Base-by-base conservation (phyloP, 805 yeast genomes). In the Lachancea nothofagi region DNA sequence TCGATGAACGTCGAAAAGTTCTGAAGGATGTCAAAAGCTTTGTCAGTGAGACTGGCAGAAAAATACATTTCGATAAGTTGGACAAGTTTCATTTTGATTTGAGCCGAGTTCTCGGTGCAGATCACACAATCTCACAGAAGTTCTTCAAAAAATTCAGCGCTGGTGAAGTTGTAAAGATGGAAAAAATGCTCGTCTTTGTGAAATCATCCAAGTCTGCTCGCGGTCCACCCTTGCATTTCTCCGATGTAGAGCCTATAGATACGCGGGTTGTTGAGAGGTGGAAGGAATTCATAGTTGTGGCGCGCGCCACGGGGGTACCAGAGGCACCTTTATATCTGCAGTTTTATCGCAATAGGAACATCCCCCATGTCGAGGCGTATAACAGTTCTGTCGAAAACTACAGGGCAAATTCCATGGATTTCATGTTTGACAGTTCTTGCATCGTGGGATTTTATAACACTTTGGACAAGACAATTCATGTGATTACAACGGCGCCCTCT, bases 211-310 rank as follows among this genome's bases (percentile, higher is more conserved):
- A 48, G 5, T 51, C 55, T 5, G 48, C 47, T 21, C 54, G 46
- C 9, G 53, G 51, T 23, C 54, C 69, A 9, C 58, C 66, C 4
- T 44, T 52, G 1, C 47, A 59, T 9, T 70, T 72, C 43, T 66
- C 71, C 10, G 86, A 79, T 44, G 54, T 61, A 7, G 78, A 75
- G 41, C 64, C 70, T 1, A 66, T 69, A 19, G 76, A 75, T 29
- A 68, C 84, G 0, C 62, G 81, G 38, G 70, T 83, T 1, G 45
- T 69, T 7, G 89, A 84, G 42, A 63, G 87, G 34, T 87, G 96
- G 93, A 76, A 72, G 44, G 96, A 89, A 55, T 85, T 78, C 54
- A 64, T 77, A 20, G 81, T 83, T 2, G 86, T 83, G 2, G 79
- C 82, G 1, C 65, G 90, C 43, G 71, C 75, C n/a, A 77, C 84